Conservation (phyloP, 805 yeast species). For the Gaillardinia entomophila region DNA sequence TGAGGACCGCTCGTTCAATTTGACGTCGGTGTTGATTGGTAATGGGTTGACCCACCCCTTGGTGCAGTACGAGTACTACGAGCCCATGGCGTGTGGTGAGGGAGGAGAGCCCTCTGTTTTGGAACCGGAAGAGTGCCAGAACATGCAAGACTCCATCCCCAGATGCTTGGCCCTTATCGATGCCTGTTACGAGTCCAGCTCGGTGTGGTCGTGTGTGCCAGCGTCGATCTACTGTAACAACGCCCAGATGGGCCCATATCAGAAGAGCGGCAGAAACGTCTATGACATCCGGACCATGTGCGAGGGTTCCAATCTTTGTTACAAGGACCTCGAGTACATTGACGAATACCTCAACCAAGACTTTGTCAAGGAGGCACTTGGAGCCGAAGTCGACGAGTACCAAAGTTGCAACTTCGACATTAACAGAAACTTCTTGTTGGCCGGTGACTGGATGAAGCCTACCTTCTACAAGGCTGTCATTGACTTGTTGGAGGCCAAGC, state of each 20-base stretch:
- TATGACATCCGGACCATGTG: constrained; percentile 84
- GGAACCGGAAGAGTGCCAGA: constrained; percentile 60
- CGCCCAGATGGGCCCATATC: constrained; percentile 55
- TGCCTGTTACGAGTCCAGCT: constrained; percentile 68
- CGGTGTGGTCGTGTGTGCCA: constrained; percentile 84
- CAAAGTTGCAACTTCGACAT: constrained; percentile 74
- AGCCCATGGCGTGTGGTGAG: constrained; percentile 78
- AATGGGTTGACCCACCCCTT: constrained; percentile 87
- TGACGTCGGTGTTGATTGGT: constrained; percentile 81
- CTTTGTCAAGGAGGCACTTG: constrained; percentile 73
- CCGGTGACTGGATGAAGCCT: constrained; percentile 93
- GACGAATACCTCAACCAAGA: constrained; percentile 74
- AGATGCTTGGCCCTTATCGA: constrained; percentile 74
- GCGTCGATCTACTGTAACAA: constrained; percentile 88
- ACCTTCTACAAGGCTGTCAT: constrained; percentile 66
- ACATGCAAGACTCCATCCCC: constrained; percentile 56
- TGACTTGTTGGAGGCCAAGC: constrained; percentile 7
- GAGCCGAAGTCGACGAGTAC: constrained; percentile 80
- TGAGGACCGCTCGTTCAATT: constrained; percentile 47
- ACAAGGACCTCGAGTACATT: constrained; percentile 69
- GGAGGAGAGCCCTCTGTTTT: constrained; percentile 81
- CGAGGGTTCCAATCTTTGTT: constrained; percentile 66
- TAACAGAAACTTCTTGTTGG: constrained; percentile 71
- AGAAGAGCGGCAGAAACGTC: constrained; percentile 77
- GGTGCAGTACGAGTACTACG: constrained; percentile 67